Conservation (phyloP, 441 rosid species). For the Populus hybrid region DNA sequence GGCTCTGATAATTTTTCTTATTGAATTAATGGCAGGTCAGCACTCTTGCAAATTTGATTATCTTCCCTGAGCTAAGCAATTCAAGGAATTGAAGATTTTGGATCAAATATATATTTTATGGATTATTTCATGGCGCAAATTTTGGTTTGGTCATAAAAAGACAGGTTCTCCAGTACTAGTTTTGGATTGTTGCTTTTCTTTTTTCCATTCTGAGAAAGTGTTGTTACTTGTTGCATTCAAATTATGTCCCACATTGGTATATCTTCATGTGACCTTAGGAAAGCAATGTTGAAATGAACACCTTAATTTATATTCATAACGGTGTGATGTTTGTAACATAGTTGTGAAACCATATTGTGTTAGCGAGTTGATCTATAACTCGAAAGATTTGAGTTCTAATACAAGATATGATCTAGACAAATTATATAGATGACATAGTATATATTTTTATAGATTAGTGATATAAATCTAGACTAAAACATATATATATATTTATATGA, state of each 20-base stretch:
- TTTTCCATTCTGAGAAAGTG: background rate
- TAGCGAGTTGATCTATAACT: accelerated
- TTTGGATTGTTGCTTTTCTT: background rate
- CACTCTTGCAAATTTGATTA: slow-evolving; percentile 41
- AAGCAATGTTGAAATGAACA: too few species aligned
- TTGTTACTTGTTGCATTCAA: background rate
- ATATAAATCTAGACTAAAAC: too few species aligned
- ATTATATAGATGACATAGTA: too few species aligned
- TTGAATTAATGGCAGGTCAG: slow-evolving; percentile 31
- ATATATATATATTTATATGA: too few species aligned
- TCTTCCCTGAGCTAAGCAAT: slow-evolving; percentile 11
- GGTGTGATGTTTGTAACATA: too few species aligned
- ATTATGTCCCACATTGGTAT: background rate
- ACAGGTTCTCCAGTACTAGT: background rate
- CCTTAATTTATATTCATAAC: too few species aligned
- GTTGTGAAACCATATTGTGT: too few species aligned
- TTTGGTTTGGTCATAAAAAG: background rate
- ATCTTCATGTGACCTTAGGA: too few species aligned
- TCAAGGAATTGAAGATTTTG: background rate
- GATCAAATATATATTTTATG: background rate
- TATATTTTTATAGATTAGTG: too few species aligned
- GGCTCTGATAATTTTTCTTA: background rate
- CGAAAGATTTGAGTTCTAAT: too few species aligned
- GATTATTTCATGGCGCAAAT: background rate
- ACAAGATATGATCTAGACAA: too few species aligned